Evolutionary conservation across 2,329 filamentous ascomycete genomes (phyloP), one percentile per base, ranked within the genome.

Genomic region (Alternaria ventricosa): DNA sequence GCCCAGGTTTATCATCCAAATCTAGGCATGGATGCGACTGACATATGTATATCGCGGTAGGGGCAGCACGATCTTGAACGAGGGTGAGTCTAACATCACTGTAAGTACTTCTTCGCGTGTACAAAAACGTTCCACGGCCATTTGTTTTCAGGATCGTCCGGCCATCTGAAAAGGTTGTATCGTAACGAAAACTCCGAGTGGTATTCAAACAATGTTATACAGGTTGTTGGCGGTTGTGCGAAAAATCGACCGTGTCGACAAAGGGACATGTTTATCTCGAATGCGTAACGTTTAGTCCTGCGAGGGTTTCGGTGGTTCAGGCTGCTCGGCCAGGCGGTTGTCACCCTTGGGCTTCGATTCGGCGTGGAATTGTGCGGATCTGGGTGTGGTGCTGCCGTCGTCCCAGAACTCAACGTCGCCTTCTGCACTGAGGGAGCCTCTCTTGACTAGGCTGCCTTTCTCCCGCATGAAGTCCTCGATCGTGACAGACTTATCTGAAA

Each of bases 331-430:
- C 27, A 74, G 68, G 12, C 71, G 67, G 25, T 73, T 67, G 12
- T 72, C 72, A 36, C 69, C 69, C 30, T 73, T 71, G 25, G 71
- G 70, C 36, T 67, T 72, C 1, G 72, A 70, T 28, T 77, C 69
- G n/a, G 72, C 65, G 27, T 77, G 72, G 59, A 78, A 79, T 10
- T 76, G 71, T 23, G 78, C 70, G 2, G 78, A 79, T 23, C 78
- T 74, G 46, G 75, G 70, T 5, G 78, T 79, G 8, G 69, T 69
- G 13, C 82, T 81, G 15, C 89, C 88, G 68, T 97, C 92, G 28
- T 92, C 90, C 91, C 94, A 97, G 71, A 97, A 96, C 79, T 98
- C 95, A 51, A 97, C 83, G 77, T 97, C 92, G n/a, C 93, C 93
- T 69, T 94, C 90, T 69, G 89, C 87, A 55, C 91, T 88, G 30